Base-by-base conservation (phyloP, 768 basidiomycete species). In the Calocybe gangraenosa region DNA sequence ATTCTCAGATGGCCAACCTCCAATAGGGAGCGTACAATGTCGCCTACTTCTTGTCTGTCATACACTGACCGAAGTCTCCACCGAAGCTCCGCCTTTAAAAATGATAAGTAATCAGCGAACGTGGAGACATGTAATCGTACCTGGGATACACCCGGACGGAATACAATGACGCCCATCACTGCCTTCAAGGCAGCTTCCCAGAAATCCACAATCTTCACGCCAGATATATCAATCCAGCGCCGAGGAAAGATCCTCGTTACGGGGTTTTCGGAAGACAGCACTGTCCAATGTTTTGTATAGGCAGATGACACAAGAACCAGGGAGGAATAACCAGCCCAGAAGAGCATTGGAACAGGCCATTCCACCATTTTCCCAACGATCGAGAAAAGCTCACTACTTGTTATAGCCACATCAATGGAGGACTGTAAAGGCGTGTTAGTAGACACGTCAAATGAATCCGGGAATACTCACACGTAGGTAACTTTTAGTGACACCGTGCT, bases 141-240 rank as follows among this genome's bases (percentile, higher is more conserved):
- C 74, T 87, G 80, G 23, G 79, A 71, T 42, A 89, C 76, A 2
- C 88, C 88, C 18, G 89, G 88, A 49, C 81, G 75, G 49, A 85
- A 79, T 32, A 85, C 62, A 31, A 91, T 59, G 19, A 80, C 62
- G 7, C 85, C 78, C 42, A 82, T 73, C 35, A 89, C 79, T 6
- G 87, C 83, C 52, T 78, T 72, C 36, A 84, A 57, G 7, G 81
- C 87, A n/a, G 84, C 76, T 44, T 78, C 73, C 89, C 89, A 92
- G 30, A 76, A 72, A 46, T 82, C 79, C 8, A 64, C 59, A 28
- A 89, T 65, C 54, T 69, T 79, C 13, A 55, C 54, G 2, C 89
- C 89, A n/a, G 67, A 66, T 44, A 88, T 75, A 58, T 88, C 84
- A 32, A 87, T 63, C 89, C 88, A 91, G 14, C 88, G 78, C 25